A percentile compares a stretch with the other conserved stretches of the same genome.
phyloP scores from a whole-genome alignment of 108 stramenopile species.

The Cylindrotheca closterium region DNA sequence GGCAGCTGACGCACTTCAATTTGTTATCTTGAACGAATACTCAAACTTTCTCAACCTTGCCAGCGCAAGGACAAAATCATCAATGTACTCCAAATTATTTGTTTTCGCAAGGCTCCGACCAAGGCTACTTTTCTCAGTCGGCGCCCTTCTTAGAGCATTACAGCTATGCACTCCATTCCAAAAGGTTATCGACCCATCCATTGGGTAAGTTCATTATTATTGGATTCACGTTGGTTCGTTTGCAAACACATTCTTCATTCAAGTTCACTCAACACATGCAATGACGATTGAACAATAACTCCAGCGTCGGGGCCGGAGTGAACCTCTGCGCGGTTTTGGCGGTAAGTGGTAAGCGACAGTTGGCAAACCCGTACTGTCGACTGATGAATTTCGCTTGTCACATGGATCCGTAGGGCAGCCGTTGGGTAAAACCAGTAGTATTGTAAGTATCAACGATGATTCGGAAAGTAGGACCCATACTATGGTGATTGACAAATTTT shows the following conservation, averaged over 20 bases:
- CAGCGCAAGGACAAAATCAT: neutral
- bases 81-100: slow-evolving; percentile 29
- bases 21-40: slow-evolving; percentile 27
- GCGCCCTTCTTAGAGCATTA: slow-evolving; percentile 23
- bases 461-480: no score
- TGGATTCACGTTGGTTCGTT: no score
- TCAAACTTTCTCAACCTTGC: neutral
- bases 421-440: slow-evolving; percentile 32
- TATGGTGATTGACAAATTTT: no score
- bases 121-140: slow-evolving; percentile 28
- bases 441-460: no score
- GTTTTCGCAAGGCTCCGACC: slow-evolving; percentile 35
- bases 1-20: slow-evolving; percentile 24
- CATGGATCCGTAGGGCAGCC: no score
- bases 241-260: no score
- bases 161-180: slow-evolving; percentile 26
- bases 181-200: slow-evolving; percentile 22
- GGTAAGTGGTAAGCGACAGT: no score
- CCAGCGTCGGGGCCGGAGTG: slow-evolving; percentile 38
- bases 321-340: slow-evolving; percentile 29
- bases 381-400: no score
- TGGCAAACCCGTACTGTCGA: no score
- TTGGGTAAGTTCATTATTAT: no score
- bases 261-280: no score
- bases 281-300: no score